Evolutionary conservation across 2,329 filamentous ascomycete species (phyloP).

Genomic region (Ophiostoma sp.): DNA sequence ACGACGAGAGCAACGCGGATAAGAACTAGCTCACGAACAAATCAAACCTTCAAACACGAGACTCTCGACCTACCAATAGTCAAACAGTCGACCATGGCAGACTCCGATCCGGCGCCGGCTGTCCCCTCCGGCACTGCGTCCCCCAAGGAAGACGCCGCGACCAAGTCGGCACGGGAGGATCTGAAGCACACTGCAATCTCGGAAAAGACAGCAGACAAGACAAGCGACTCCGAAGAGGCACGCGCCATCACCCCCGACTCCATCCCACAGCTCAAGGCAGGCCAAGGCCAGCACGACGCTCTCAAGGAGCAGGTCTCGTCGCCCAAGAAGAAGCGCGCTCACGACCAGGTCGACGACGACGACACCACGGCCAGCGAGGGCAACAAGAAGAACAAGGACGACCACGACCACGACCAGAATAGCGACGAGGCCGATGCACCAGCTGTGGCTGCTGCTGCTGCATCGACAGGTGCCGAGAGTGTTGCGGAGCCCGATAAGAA

Average conservation of each 20-base stretch:
- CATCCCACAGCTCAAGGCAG: conserved; percentile 1
- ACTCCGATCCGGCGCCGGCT: conserved; percentile 21
- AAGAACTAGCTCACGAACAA: background rate
- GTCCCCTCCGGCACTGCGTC: conserved; percentile 32
- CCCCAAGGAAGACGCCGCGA: conserved; percentile 56
- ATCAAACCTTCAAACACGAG: background rate
- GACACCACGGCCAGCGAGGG: conserved; percentile 35
- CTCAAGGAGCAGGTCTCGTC: conserved; percentile 50
- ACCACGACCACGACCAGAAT: conserved; percentile 34
- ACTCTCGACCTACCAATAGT: background rate
- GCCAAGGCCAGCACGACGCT: conserved; percentile 32
- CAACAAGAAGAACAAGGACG: conserved; percentile 38
- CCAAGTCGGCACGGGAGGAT: conserved; percentile 58
- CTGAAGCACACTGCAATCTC: conserved; percentile 61
- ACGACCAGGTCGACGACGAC: conserved; percentile 51
- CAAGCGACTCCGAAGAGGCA: conserved; percentile 28
- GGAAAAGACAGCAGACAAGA: conserved; percentile 37
- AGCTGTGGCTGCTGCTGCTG: background rate
- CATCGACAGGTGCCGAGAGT: background rate
- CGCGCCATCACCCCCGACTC: conserved; percentile 22
- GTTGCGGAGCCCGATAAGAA: conserved; percentile 60
- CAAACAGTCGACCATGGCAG: conserved; percentile 18
- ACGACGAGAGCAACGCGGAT: background rate
- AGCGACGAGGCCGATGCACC: background rate
- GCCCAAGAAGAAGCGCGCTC: conserved; percentile 62